Percentiles rank a stretch among this genome's conserved stretches.
phyloP scores from a whole-genome alignment of 495 filamentous ascomycete genomes.

The Trichoderma reesei region DNA sequence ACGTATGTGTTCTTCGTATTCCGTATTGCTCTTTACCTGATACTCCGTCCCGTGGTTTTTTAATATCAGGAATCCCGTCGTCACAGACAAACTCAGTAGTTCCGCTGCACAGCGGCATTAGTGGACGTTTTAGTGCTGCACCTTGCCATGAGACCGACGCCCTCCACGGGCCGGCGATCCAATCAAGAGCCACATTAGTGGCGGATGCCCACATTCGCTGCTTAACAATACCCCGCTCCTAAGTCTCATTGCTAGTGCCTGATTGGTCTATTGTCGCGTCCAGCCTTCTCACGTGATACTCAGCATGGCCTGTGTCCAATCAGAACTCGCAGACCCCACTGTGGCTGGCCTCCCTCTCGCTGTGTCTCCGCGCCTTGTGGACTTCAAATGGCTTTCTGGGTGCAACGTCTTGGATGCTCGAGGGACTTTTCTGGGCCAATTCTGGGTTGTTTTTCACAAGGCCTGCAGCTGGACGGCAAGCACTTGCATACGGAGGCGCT shows the following conservation, averaged over 20 bases:
- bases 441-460: neutral
- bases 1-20: no score
- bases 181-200: neutral
- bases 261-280: neutral
- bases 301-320: neutral
- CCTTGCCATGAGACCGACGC: slow-evolving; percentile 2
- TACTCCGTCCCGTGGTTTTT: no score
- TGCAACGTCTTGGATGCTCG: neutral
- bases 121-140: neutral
- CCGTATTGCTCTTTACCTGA: no score
- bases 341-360: slow-evolving; percentile 3
- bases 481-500: neutral
- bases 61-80: no score
- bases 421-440: neutral
- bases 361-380: neutral
- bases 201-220: neutral
- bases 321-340: neutral
- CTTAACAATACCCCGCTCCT: neutral
- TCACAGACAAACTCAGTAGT: neutral
- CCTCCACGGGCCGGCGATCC: neutral
- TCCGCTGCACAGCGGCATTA: slow-evolving; percentile 3
- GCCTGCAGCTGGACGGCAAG: neutral
- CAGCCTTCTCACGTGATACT: neutral
- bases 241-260: neutral
- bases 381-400: neutral